Evolutionary conservation across 2,329 filamentous ascomycete genomes (phyloP), one percentile per base, ranked within the genome.

Genomic region (Verticillium tricorpus): DNA sequence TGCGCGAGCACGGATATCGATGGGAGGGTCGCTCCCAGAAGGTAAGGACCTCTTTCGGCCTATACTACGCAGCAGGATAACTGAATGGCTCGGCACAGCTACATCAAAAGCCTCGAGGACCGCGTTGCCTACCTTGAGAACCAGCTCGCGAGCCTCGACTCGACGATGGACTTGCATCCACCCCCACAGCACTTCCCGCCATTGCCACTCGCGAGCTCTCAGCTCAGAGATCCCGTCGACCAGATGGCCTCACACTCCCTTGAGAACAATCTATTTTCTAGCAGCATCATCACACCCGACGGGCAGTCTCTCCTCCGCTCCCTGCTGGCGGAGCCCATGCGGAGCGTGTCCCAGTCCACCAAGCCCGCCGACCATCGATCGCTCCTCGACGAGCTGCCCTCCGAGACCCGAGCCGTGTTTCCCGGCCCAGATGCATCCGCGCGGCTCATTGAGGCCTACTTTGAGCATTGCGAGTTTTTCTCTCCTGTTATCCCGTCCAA

Each of bases 391-490:
- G 65, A 60, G 31, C 59, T 64, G 19, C 66, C 65, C 2, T 66
- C 22, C 11, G 67, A 9, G 61, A 63, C 12, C 7, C 37, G 6
- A 32, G 61, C 37, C 5, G 61, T 56, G 2, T 14, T 70, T 50
- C 60, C 70, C 40, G 12, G 58, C 12, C 5, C 55, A 25, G 62
- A 62, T 14, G 58, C 66, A 14, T 15, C 60, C 22, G 8, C 6
- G 45, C 2, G 62, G 35, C 61, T 71, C 1, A 58, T 63, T 0
- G 63, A 68, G 5, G 67, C 68, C 0, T 71, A 71, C n/a, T 71
- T 71, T 32, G 67, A 71, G 45, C 70, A 71, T 31, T 68, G 67
- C 15, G 65, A 70, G 11, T 71, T 71, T 17, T 71, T 71, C 56
- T 71, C 68, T 0, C 69, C 69, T 1, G 62, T 71, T 1, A 40